Base-by-base conservation (phyloP, 768 basidiomycete genomes). In the Tephrocybe sp. region DNA sequence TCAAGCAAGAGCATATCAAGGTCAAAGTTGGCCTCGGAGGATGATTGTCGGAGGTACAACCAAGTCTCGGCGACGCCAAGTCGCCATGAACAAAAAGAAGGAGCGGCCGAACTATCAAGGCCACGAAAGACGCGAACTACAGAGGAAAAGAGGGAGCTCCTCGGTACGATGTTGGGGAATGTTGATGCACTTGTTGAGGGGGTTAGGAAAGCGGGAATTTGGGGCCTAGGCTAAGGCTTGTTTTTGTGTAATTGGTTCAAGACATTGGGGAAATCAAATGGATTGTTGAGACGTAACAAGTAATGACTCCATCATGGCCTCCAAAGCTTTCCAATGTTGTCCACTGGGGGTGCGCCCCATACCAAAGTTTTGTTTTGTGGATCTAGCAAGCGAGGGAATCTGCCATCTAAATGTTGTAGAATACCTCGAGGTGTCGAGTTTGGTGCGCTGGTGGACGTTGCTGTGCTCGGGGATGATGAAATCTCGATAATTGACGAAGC, bases 141-240 rank as follows among this genome's bases (percentile, higher is more conserved):
- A 35, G 86, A 89, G 51, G 88, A 93, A 69, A 93, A 93, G 72
- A 92, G 87, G 66, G 82, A 83, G 62, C 64, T 89, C 36, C 61
- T 96, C 49, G 87, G 87, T 0, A 84, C 80, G 37, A 86, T 93
- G 82, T 67, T 96, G 36, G 92, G 91, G 3, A 95, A 96, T 63
- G 93, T 96, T 2, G 93, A 95, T 63, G 87, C 89, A 25, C 75
- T 96, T 9, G 90, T 96, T 5, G 90, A 92, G 54, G 86, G 92
- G 0, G 88, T 96, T 27, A 75, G 86, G 53, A 88, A 84, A 66
- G 90, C 89, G 0, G 91, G 92, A 0, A 83, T 94, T 47, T 95
- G 90, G 90, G 91, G 92, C 5, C 64, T 92, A 48, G 82, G 67
- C 25, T 71, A 58, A 28, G 21, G 28, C 39, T 54, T 22, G 49